Base-by-base conservation (phyloP, 2,329 filamentous ascomycete species). In the Fusarium xylarioides region DNA sequence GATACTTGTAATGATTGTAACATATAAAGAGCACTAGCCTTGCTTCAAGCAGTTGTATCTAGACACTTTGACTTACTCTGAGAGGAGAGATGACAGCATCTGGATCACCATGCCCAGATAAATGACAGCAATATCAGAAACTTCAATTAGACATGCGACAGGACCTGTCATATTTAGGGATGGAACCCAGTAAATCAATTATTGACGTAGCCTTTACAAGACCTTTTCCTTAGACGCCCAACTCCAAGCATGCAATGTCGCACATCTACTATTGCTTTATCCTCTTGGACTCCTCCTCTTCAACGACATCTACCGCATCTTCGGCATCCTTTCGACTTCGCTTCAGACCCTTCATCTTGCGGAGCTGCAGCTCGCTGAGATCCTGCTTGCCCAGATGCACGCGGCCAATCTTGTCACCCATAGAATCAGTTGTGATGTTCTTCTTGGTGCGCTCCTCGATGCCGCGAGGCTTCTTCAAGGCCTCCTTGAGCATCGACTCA, bases 281-380 rank as follows among this genome's bases (percentile, higher is more conserved):
- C 70, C 81, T 80, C 76, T 83, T 83, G 53, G 81, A 74, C 38
- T 83, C 82, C 34, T 84, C 83, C 44, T 78, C 79, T 23, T 77
- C 71, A 14, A 76, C 82, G 64, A 86, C 84, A 75, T 85, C 85
- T 65, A 83, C 86, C 66, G 85, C 85, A 21, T 78, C 85, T 8
- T 84, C 86, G n/a, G 58, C 66, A 57, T 88, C 89, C 71, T 91
- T 91, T 61, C 94, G 90, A 73, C 88, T 91, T 74, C 96, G 89
- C 90, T 98, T 99, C 76, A 99, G 83, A 75, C 95, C 96, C 91
- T 99, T 99, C 95, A 99, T 98, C 90, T 99, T 99, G 80, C 96
- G 91, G 59, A 95, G 97, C 87, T 99, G 96, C 83, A 99, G 83
- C 77, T 92, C 89, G 80, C 87, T 88, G 66, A 99, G 88, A 84